Conservation (phyloP, 148 eudicot genomes). For the Suaeda aralocaspica region DNA sequence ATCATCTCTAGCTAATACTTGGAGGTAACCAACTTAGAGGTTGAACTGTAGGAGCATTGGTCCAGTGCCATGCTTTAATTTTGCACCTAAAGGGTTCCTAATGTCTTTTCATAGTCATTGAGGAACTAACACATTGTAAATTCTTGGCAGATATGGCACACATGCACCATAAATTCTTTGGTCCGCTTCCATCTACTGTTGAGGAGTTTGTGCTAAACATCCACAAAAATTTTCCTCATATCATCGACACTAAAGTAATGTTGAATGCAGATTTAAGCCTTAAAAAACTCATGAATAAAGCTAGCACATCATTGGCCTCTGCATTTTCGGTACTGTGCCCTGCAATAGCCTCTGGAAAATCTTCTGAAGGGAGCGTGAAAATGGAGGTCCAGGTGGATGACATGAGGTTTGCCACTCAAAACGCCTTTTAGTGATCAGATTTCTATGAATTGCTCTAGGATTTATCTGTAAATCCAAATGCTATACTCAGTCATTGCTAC, state of each 20-base stretch:
- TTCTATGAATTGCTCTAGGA: not conserved
- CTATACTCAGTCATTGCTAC: not conserved
- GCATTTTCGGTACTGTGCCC: conserved; percentile 80
- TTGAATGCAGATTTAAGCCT: conserved; percentile 48
- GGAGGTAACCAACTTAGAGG: not conserved
- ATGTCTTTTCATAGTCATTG: conserved; percentile 9
- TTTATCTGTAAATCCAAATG: not conserved
- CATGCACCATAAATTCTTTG: conserved; percentile 73
- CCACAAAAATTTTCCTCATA: conserved; percentile 57
- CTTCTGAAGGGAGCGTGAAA: no score
- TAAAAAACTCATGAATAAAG: conserved; percentile 51
- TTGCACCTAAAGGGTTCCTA: not conserved
- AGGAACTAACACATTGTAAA: conserved; percentile 6
- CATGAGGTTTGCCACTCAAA: conserved; percentile 61
- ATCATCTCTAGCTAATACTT: not conserved
- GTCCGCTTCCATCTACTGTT: conserved; percentile 72
- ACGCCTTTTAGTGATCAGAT: not conserved
- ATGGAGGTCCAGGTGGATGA: conserved; percentile 97
- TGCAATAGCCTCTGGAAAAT: conserved; percentile 46
- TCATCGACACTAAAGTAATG: conserved; percentile 80
- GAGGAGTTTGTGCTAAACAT: conserved; percentile 58
- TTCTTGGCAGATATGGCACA: conserved; percentile 76
- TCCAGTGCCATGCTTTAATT: not conserved
- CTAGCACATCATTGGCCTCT: conserved; percentile 77
- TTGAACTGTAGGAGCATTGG: not conserved